phyloP scores from a whole-genome alignment of 306 rosid species.

The Casuarina glauca region DNA sequence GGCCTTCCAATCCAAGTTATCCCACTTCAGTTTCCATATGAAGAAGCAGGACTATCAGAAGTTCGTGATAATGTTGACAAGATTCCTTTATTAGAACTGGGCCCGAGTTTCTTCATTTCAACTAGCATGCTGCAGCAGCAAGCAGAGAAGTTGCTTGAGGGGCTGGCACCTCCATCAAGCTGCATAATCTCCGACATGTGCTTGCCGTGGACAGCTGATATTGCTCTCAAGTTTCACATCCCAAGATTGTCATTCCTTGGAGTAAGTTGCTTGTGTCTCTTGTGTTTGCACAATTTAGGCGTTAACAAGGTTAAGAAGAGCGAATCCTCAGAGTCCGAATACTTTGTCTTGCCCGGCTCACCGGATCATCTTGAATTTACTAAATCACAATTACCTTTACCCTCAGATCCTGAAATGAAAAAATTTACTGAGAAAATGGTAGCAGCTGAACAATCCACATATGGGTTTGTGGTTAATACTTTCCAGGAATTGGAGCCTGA shows the following conservation, averaged over 20 bases:
- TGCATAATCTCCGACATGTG: slow-evolving; percentile 60
- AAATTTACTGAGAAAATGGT: not conserved
- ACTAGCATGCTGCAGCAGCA: slow-evolving; percentile 8
- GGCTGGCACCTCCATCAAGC: slow-evolving; percentile 44
- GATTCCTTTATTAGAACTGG: slow-evolving; percentile 46
- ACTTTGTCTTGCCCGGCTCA: slow-evolving; percentile 39
- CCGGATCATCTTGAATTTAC: slow-evolving; percentile 41
- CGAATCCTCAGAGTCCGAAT: slow-evolving; percentile 19
- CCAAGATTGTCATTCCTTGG: slow-evolving; percentile 66
- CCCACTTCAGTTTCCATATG: no score
- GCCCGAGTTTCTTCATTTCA: slow-evolving; percentile 12
- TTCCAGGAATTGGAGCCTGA: slow-evolving; percentile 39
- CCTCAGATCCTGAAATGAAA: not conserved
- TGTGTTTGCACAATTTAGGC: slow-evolving; percentile 16
- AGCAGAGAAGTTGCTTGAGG: slow-evolving; percentile 33
- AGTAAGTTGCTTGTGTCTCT: slow-evolving; percentile 43
- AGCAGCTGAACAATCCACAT: slow-evolving; percentile 19
- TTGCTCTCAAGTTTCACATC: slow-evolving; percentile 24
- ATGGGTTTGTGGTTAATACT: slow-evolving; percentile 13
- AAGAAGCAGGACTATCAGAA: slow-evolving; percentile 45
- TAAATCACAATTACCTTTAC: slow-evolving; percentile 13
- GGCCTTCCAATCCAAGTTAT: slow-evolving; percentile 5
- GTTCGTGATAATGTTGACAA: slow-evolving; percentile 64
- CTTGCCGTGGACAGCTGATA: slow-evolving; percentile 42
- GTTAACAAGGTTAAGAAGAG: not conserved